phyloP scores from a whole-genome alignment of 257 asterid species.

The Vinca minor region DNA sequence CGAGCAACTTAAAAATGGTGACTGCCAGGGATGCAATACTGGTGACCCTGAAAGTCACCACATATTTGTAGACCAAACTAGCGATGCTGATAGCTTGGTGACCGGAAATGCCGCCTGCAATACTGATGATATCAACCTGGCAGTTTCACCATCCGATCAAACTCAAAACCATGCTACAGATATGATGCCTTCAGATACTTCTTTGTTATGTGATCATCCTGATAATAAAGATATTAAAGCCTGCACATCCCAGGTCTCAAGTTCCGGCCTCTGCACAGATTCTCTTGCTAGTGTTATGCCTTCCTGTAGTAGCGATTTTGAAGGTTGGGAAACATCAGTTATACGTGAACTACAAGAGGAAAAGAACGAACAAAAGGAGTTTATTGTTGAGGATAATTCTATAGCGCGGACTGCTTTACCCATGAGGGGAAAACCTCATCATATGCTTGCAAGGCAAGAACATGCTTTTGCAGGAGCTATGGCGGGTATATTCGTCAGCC shows the following conservation, averaged over 20 bases:
- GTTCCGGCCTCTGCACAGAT: slow-evolving; percentile 20
- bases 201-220: slow-evolving; percentile 20
- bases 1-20: slow-evolving; percentile 21
- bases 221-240: slow-evolving; percentile 19
- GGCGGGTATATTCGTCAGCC: slow-evolving; percentile 90
- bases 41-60: slow-evolving; percentile 19
- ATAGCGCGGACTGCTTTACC: slow-evolving; percentile 24
- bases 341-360: slow-evolving; percentile 15
- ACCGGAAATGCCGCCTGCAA: slow-evolving; percentile 20
- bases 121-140: slow-evolving; percentile 18
- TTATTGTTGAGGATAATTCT: slow-evolving; percentile 19
- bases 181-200: slow-evolving; percentile 19
- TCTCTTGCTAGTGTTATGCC: slow-evolving; percentile 19
- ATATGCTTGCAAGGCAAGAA: slow-evolving; percentile 54
- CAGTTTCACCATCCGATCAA: slow-evolving; percentile 17
- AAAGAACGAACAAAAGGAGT: slow-evolving; percentile 15
- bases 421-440: slow-evolving; percentile 30
- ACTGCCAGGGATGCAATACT: slow-evolving; percentile 2
- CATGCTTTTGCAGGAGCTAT: slow-evolving; percentile 98
- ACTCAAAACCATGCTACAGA: slow-evolving; percentile 17
- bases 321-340: slow-evolving; percentile 17
- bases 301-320: slow-evolving; percentile 20
- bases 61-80: slow-evolving; percentile 17
- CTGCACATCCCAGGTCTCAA: slow-evolving; percentile 17
- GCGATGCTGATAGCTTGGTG: slow-evolving; percentile 14